These are phyloP conservation scores for Neostapfia colusana DNA, from an alignment of 176 grass and related monocot species.

Conservation along the genomic window DNA sequence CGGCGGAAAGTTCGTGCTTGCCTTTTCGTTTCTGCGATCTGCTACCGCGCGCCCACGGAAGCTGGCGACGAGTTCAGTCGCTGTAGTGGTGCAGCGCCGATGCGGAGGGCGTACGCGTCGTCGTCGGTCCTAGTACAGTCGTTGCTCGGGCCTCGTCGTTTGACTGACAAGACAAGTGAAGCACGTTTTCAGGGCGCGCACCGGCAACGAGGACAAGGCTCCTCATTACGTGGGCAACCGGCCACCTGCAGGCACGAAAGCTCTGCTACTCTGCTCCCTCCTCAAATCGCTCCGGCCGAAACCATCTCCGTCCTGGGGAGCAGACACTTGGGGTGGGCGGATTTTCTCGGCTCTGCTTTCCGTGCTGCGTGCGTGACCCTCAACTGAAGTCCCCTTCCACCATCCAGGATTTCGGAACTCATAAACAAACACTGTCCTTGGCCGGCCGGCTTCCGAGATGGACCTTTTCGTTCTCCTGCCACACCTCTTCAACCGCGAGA, in stretches of 20 bases:
- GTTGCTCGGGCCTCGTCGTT: slow-evolving; percentile 2
- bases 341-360: slow-evolving; percentile 39
- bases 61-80: background rate
- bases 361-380: background rate
- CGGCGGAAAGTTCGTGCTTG: too few species aligned
- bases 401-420: slow-evolving; percentile 58
- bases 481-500: slow-evolving; percentile 14
- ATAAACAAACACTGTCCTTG: slow-evolving; percentile 27
- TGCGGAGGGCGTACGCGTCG: too few species aligned
- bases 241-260: slow-evolving; percentile 44
- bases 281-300: slow-evolving; percentile 43
- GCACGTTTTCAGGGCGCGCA: slow-evolving; percentile 40
- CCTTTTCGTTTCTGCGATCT: slow-evolving; percentile 8
- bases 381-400: background rate
- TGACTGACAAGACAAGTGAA: slow-evolving; percentile 45
- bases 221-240: slow-evolving; percentile 49
- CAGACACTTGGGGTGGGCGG: background rate
- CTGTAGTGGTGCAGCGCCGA: slow-evolving; percentile 23
- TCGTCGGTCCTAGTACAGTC: background rate
- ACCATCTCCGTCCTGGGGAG: background rate
- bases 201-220: slow-evolving; percentile 12
- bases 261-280: slow-evolving; percentile 27
- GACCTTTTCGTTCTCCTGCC: too few species aligned
- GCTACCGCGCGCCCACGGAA: background rate
- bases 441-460: too few species aligned